phyloP scores from a whole-genome alignment of 2,329 filamentous ascomycete genomes.

The Fusarium torulosum region DNA sequence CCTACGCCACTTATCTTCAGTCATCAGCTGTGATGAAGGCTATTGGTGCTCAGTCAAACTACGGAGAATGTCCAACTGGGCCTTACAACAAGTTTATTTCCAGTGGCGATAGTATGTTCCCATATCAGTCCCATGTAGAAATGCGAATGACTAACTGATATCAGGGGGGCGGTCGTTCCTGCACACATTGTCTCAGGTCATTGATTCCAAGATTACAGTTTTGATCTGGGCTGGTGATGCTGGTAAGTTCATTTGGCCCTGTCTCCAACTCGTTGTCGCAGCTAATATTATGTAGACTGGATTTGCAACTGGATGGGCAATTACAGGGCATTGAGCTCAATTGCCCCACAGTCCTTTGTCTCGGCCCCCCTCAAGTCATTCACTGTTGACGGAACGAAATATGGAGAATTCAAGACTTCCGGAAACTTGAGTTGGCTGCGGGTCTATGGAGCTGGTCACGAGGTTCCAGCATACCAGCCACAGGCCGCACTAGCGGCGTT shows the following conservation, averaged over 20 bases:
- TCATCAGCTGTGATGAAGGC: slow-evolving; percentile 31
- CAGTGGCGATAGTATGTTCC: slow-evolving; percentile 43
- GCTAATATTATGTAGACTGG: slow-evolving; percentile 56
- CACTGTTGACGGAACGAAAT: slow-evolving; percentile 60
- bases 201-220: slow-evolving; percentile 61
- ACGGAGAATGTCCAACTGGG: slow-evolving; percentile 33
- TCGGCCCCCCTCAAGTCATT: slow-evolving; percentile 54
- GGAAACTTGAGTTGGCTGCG: slow-evolving; percentile 71
- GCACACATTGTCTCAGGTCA: slow-evolving; percentile 57
- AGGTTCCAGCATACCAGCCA: slow-evolving; percentile 61
- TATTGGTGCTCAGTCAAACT: slow-evolving; percentile 40
- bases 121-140: fast-evolving
- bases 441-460: slow-evolving; percentile 69
- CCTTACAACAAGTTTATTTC: slow-evolving; percentile 33
- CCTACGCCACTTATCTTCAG: slow-evolving; percentile 31
- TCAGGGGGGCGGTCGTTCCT: slow-evolving; percentile 59
- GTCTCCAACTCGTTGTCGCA: fast-evolving
- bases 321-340: slow-evolving; percentile 58
- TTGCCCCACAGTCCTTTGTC: slow-evolving; percentile 59
- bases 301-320: slow-evolving; percentile 70
- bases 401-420: slow-evolving; percentile 62
- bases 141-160: neutral
- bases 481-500: slow-evolving; percentile 19
- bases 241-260: slow-evolving; percentile 39
- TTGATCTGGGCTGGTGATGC: slow-evolving; percentile 69